Conservation (phyloP, 2,329 filamentous ascomycete genomes). For the Talaromyces verruculosus region DNA sequence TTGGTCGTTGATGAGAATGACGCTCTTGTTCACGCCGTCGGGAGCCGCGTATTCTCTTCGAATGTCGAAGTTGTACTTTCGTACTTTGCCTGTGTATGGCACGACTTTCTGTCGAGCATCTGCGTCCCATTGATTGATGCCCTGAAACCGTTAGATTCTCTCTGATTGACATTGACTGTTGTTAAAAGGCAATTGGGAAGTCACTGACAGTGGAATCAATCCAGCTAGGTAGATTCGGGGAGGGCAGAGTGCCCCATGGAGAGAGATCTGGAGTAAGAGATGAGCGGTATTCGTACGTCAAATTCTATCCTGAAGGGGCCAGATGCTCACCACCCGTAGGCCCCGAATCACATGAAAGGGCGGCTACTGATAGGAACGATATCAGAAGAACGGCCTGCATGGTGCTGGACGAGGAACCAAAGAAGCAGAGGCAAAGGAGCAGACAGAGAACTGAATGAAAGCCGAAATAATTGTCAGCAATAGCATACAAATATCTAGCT, state of each 20-base stretch:
- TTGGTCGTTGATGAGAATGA: constrained; percentile 28
- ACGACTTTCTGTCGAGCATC: not conserved
- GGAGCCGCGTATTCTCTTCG: not conserved
- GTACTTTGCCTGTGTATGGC: not conserved
- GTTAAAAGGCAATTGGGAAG: too few species aligned
- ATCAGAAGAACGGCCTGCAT: not conserved
- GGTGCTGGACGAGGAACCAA: not conserved
- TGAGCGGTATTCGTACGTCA: not conserved
- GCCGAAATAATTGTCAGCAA: not conserved
- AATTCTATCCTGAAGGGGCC: not conserved
- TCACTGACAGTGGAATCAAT: not conserved
- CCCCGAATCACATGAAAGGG: not conserved
- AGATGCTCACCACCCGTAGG: not conserved
- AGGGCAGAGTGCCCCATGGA: not conserved
- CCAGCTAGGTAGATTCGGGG: not conserved
- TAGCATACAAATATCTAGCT: not conserved
- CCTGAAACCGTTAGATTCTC: not conserved
- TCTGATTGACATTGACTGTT: not conserved
- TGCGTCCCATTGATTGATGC: not conserved
- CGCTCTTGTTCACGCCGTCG: constrained; percentile 24
- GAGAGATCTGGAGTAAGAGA: not conserved
- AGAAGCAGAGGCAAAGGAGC: not conserved
- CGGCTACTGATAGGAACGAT: not conserved
- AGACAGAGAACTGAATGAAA: not conserved
- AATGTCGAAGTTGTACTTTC: not conserved